Evolutionary conservation across 176 grass and related monocot genomes (phyloP).

Genomic region (Avena insularis): DNA sequence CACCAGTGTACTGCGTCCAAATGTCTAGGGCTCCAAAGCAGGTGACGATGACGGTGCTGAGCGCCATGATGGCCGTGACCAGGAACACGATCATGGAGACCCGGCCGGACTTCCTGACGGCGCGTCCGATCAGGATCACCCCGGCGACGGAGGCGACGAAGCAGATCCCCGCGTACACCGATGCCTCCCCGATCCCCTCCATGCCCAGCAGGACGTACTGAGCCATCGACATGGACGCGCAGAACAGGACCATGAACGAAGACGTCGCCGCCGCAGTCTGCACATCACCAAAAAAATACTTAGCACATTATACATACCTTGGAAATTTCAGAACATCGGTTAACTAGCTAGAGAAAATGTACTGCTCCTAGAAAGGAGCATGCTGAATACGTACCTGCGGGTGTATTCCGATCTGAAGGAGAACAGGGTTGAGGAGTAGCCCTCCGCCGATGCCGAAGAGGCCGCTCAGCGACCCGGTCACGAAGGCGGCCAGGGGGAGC

Average conservation of each 20-base stretch:
- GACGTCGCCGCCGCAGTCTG: slow-evolving; percentile 71
- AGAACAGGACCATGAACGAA: slow-evolving; percentile 86
- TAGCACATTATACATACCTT: neutral
- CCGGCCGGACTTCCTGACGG: slow-evolving; percentile 57
- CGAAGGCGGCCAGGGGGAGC: slow-evolving; percentile 59
- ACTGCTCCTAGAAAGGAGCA: too few relatives aligned
- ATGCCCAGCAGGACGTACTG: slow-evolving; percentile 82
- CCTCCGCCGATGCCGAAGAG: slow-evolving; percentile 91
- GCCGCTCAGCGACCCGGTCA: slow-evolving; percentile 79
- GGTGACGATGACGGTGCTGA: slow-evolving; percentile 68
- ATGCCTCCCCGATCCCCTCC: slow-evolving; percentile 53
- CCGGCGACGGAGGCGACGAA: slow-evolving; percentile 60
- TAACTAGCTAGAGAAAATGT: neutral
- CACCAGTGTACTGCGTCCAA: slow-evolving; percentile 58
- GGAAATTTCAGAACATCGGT: neutral
- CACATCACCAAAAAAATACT: neutral
- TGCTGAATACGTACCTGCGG: slow-evolving; percentile 51
- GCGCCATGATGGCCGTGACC: slow-evolving; percentile 66
- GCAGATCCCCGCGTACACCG: slow-evolving; percentile 57
- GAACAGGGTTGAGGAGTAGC: slow-evolving; percentile 75
- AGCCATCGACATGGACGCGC: slow-evolving; percentile 81
- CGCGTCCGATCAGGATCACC: slow-evolving; percentile 41
- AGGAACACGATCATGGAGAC: slow-evolving; percentile 75
- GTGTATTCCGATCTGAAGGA: slow-evolving; percentile 81
- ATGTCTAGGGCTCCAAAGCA: slow-evolving; percentile 64